phyloP scores from a whole-genome alignment of 2,329 filamentous ascomycete genomes.

The Thielaviopsis populi region DNA sequence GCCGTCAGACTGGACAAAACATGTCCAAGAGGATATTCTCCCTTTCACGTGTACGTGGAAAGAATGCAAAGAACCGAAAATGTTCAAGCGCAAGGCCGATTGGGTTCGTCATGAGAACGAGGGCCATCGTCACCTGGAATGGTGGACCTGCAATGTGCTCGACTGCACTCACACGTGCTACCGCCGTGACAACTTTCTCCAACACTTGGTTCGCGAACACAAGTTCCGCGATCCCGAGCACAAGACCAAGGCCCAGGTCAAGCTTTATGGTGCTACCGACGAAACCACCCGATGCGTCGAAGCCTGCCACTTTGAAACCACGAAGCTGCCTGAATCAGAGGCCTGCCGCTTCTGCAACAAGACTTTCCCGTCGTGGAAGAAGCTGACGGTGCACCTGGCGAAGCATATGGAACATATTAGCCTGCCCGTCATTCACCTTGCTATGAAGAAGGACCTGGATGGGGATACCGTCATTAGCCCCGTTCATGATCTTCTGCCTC shows the following conservation, averaged over 20 bases:
- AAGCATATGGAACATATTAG: slow-evolving; percentile 91
- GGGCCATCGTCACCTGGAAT: slow-evolving; percentile 74
- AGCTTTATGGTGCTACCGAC: slow-evolving; percentile 42
- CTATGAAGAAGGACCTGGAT: slow-evolving; percentile 36
- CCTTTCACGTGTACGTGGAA: slow-evolving; percentile 89
- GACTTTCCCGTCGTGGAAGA: slow-evolving; percentile 74
- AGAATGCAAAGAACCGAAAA: slow-evolving; percentile 68
- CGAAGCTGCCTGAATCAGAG: slow-evolving; percentile 52
- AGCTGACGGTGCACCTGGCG: slow-evolving; percentile 79
- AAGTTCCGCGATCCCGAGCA: slow-evolving; percentile 70
- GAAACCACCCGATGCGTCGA: slow-evolving; percentile 66
- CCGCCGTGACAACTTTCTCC: slow-evolving; percentile 81
- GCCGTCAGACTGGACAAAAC: slow-evolving; percentile 93
- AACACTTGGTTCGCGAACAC: slow-evolving; percentile 83
- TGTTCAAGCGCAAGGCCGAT: slow-evolving; percentile 89
- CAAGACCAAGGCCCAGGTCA: slow-evolving; percentile 56
- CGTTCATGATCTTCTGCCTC: slow-evolving; percentile 40
- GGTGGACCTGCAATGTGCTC: slow-evolving; percentile 72
- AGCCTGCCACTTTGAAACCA: slow-evolving; percentile 56
- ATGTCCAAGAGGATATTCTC: slow-evolving; percentile 85
- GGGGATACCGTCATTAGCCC: slow-evolving; percentile 54
- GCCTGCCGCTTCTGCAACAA: slow-evolving; percentile 79
- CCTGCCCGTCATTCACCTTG: slow-evolving; percentile 57
- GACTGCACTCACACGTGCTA: slow-evolving; percentile 75
- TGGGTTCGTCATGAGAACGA: slow-evolving; percentile 94